These are phyloP conservation scores for Strobilomyces confusus DNA, from an alignment of 768 basidiomycete species.

Conservation along the genomic window DNA sequence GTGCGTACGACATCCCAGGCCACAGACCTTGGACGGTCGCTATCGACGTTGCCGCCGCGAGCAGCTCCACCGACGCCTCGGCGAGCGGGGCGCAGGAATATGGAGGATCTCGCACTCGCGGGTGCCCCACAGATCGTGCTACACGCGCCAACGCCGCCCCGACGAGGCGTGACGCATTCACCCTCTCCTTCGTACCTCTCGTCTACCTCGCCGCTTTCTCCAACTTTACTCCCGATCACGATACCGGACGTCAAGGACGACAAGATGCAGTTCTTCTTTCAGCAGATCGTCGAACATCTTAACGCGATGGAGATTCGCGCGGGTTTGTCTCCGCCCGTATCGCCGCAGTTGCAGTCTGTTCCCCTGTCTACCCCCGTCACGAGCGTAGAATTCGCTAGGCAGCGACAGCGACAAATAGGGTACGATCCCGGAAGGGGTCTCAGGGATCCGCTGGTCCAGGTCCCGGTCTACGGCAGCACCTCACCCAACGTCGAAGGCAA, in stretches of 20 bases:
- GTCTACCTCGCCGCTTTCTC: slow-evolving; percentile 31
- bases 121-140: slow-evolving; percentile 24
- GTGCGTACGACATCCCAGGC: slow-evolving; percentile 24
- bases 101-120: slow-evolving; percentile 14
- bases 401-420: slow-evolving; percentile 4
- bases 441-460: slow-evolving; percentile 38
- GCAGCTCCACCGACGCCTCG: slow-evolving; percentile 61
- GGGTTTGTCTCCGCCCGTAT: slow-evolving; percentile 14
- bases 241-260: slow-evolving; percentile 72
- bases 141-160: slow-evolving; percentile 26
- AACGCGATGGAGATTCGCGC: slow-evolving; percentile 64
- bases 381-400: slow-evolving; percentile 21
- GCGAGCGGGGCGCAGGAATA: slow-evolving; percentile 39
- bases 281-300: slow-evolving; percentile 79
- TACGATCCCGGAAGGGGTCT: not conserved
- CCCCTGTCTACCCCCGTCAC: slow-evolving; percentile 11
- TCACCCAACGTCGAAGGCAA: slow-evolving; percentile 4
- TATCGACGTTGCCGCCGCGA: slow-evolving; percentile 46
- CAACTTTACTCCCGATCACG: slow-evolving; percentile 45
- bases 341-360: slow-evolving; percentile 13
- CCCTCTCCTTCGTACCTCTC: slow-evolving; percentile 25
- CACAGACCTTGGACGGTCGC: slow-evolving; percentile 27
- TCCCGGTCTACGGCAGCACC: slow-evolving; percentile 9
- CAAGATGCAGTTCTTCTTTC: slow-evolving; percentile 79
- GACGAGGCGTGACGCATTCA: slow-evolving; percentile 16